Base-by-base conservation (phyloP, 257 asterid genomes). In the Rhazya stricta region DNA sequence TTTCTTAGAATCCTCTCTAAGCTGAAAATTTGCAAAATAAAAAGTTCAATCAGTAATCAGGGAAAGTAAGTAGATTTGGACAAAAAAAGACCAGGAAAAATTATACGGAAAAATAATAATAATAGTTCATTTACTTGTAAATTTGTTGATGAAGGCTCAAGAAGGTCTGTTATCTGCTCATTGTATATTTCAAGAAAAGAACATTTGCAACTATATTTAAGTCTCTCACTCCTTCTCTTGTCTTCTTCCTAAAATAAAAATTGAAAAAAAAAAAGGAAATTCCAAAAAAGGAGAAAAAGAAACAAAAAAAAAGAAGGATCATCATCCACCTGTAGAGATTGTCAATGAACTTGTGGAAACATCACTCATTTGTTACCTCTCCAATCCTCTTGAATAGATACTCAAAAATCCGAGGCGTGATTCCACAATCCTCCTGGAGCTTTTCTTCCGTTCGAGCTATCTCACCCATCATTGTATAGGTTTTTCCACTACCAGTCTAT, bases 401-500 rank as follows among this genome's bases (percentile, higher is more conserved):
- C 78, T 92, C 88, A 72, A 92, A 92, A 45, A 90, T 84, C 36
- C 97, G 97, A 32, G 96, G 92, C 66, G 97, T 90, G 45, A 92
- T 84, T 72, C 97, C 97, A 84, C 90, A 85, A 60, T 84, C 91
- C 72, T 89, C 90, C 60, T 81, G 74, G 72, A 88, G 93, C 74
- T 79, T 79, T 61, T 88, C 94, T 27, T 84, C 79, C 85, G 83
- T 80, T 57, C 83, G 82, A 77, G 81, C 85, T 72, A 90, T 84
- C 81, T 92, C 96, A 69, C 96, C 97, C 96, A 90, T 86, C 97
- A 92, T 89, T 39, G 97, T 92, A 78, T 87, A 88, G 58, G 97
- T 90, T 87, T 92, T 92, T 69, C 97, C 97, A 58, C 97, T 92
- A 56, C 97, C 96, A 7, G 97, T 92, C 97, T 92, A 87, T 71